phyloP scores from a whole-genome alignment of 2,329 filamentous ascomycete species.

The Xylaria sp. region DNA sequence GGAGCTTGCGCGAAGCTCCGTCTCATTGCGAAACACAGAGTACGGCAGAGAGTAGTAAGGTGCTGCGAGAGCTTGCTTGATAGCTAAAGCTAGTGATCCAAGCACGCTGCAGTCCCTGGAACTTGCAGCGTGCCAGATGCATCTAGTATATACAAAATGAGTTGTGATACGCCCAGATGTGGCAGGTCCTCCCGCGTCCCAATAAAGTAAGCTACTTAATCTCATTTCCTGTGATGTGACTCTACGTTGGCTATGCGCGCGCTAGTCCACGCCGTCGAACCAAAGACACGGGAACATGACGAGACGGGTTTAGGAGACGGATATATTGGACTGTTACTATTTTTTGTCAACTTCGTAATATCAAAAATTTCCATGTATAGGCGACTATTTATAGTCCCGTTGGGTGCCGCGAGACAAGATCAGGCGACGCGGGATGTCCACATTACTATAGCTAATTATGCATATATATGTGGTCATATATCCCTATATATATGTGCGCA shows the following conservation, averaged over 20 bases:
- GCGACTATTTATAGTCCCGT: conserved; percentile 34
- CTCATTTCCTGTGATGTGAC: conserved; percentile 18
- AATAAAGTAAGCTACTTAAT: conserved; percentile 12
- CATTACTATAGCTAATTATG: conserved; percentile 28
- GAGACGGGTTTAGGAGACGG: conserved; percentile 16
- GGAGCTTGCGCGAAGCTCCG: conserved; percentile 34
- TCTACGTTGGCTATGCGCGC: conserved; percentile 22
- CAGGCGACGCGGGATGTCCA: conserved; percentile 28
- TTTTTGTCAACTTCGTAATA: conserved; percentile 14
- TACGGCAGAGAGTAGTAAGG: not conserved
- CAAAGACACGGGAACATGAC: conserved; percentile 25
- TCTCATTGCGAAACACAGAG: conserved; percentile 26
- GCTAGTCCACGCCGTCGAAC: conserved; percentile 20
- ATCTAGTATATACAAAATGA: conserved; percentile 11
- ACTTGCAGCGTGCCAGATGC: conserved; percentile 22
- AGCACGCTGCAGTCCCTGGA: conserved; percentile 15
- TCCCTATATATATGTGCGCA: conserved; percentile 31
- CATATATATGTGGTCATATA: conserved; percentile 28
- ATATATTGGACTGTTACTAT: conserved; percentile 29
- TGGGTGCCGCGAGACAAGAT: conserved; percentile 24
- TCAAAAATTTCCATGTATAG: conserved; percentile 12
- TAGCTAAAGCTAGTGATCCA: conserved; percentile 13
- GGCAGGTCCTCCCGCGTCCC: conserved; percentile 33
- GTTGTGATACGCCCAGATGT: conserved; percentile 18
- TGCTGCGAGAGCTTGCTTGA: not conserved